These are phyloP conservation scores for Sphagnum tenellum DNA, from an alignment of 225 moss, liverwort and hornwort genomes.

Conservation along the genomic window DNA sequence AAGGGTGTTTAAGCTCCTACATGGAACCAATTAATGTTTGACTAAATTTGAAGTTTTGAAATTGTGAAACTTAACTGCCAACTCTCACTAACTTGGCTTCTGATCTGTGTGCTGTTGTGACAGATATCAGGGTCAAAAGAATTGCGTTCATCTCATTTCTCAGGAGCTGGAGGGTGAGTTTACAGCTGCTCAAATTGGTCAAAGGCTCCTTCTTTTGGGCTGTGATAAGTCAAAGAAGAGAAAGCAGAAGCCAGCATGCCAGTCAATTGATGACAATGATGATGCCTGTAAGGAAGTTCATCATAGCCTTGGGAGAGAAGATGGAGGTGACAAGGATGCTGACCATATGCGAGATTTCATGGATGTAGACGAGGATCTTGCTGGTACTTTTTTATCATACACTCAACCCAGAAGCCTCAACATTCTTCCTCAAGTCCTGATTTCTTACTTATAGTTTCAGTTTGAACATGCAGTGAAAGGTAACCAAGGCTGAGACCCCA, in stretches of 20 bases:
- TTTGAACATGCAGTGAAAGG: neutral
- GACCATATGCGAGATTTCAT: neutral
- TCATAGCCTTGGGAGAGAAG: too few species aligned
- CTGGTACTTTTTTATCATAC: neutral
- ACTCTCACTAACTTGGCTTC: neutral
- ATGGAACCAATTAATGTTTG: neutral
- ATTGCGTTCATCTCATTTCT: conserved; percentile 36
- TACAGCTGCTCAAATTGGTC: conserved; percentile 34
- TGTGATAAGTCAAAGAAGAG: conserved; percentile 29
- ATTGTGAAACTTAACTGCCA: neutral
- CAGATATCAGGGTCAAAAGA: conserved; percentile 22
- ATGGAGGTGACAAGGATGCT: too few species aligned
- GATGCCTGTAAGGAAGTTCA: neutral
- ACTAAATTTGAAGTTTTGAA: neutral
- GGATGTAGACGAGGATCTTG: neutral
- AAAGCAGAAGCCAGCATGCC: conserved; percentile 9
- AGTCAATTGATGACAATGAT: conserved; percentile 7
- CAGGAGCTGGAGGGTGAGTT: conserved; percentile 32
- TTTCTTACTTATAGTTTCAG: neutral
- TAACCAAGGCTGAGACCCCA: neutral
- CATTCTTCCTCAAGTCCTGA: neutral
- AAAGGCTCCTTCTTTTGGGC: conserved; percentile 32
- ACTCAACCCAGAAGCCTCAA: too few species aligned
- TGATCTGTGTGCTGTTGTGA: neutral
- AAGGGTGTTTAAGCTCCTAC: conserved; percentile 4